phyloP scores from a whole-genome alignment of 768 basidiomycete species.

The Auriscalpium vulgare region DNA sequence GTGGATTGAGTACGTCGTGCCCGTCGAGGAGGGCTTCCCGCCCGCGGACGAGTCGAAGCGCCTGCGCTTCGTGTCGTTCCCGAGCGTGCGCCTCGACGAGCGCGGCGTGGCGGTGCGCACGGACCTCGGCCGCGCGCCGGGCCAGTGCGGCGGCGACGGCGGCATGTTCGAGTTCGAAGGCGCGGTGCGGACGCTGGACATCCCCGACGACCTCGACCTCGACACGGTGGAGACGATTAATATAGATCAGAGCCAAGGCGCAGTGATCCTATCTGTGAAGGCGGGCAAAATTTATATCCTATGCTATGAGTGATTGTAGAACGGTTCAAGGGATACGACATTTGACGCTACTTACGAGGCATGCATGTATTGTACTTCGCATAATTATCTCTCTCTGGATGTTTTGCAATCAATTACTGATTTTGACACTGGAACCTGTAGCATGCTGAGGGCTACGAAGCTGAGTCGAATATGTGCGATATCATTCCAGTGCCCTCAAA shows the following conservation, averaged over 20 bases:
- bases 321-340: too few species aligned
- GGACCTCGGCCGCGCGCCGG: background rate
- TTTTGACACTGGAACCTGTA: too few species aligned
- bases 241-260: slow-evolving; percentile 70
- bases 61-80: slow-evolving; percentile 66
- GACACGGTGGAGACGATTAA: slow-evolving; percentile 67
- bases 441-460: too few species aligned
- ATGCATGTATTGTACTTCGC: too few species aligned
- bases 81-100: slow-evolving; percentile 35
- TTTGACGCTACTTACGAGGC: too few species aligned
- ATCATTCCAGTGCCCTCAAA: too few species aligned
- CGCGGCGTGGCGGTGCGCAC: slow-evolving; percentile 17
- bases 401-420: too few species aligned
- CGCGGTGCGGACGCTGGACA: slow-evolving; percentile 48
- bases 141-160: slow-evolving; percentile 8
- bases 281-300: slow-evolving; percentile 67
- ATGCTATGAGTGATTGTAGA: slow-evolving; percentile 40
- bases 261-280: slow-evolving; percentile 60
- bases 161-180: slow-evolving; percentile 33
- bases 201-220: slow-evolving; percentile 58
- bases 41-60: slow-evolving; percentile 34
- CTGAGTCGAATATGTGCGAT: too few species aligned
- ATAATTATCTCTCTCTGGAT: too few species aligned
- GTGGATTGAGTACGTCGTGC: slow-evolving; percentile 58
- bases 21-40: slow-evolving; percentile 21